Evolutionary conservation across 1,139 yeast genomes (phyloP), one percentile per base, ranked within the genome.

Genomic region (Kurtzmaniella natalensis): DNA sequence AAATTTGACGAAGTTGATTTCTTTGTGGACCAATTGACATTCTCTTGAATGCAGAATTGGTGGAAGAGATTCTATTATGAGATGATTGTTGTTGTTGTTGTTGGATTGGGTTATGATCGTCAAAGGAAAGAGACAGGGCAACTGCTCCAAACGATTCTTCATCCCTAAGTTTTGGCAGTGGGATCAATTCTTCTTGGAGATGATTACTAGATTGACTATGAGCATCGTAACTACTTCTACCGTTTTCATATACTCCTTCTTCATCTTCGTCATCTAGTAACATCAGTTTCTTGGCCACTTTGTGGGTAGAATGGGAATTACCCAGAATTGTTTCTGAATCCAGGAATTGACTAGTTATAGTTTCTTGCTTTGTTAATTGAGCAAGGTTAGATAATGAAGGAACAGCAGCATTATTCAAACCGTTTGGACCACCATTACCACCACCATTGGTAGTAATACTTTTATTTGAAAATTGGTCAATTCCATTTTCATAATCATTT

Each of bases 321-420:
- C 61, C 39, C 38, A 30, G 38, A 35, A 31, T 51, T 59, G 28
- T 44, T 40, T 18, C 30, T 4, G 21, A 32, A 26, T 38, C 46
- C 32, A 36, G 43, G 28, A 32, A 32, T 18, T 33, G 29, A 17
- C 21, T 18, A 10, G 36, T 22, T 8, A 32, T 39, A 35, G 40
- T 36, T 29, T 48, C 38, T 27, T 45, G 39, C 34, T 46, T 34
- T 36, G 81, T 76, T 37, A 78, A 60, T 44, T 76, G 81, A 0
- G 84, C 83, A 49, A 79, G 60, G 45, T 78, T 78, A 6, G 83
- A 76, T 56, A 79, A 59, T 10, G 84, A 77, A 9, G 85, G 86
- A 28, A 76, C 72, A 10, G 71, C 50, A 5, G 66, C 35, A n/a
- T n/a, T n/a, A 24, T 36, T 5, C 33, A 36, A 8, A 29, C 29